Percentiles rank a stretch among this genome's conserved stretches.
Evolutionary conservation across 768 basidiomycete genomes (phyloP).

Genomic region (Phylloporus arenicola): DNA sequence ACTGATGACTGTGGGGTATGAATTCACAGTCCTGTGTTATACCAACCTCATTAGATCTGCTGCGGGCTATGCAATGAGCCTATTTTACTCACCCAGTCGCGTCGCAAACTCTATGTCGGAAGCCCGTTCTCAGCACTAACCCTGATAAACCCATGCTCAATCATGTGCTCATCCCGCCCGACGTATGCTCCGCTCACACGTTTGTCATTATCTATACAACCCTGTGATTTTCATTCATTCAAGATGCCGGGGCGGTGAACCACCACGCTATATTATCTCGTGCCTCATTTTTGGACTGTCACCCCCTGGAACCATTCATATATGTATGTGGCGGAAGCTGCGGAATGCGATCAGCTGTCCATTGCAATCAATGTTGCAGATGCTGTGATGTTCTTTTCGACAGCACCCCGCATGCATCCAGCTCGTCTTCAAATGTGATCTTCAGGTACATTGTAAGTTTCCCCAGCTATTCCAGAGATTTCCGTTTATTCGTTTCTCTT

Average conservation of each 20-base stretch:
- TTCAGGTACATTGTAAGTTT: neutral
- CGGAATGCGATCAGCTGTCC: neutral
- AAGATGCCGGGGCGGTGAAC: neutral
- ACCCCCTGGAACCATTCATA: neutral
- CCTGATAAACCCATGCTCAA: neutral
- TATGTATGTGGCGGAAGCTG: neutral
- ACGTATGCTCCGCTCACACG: neutral
- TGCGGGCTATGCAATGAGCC: neutral
- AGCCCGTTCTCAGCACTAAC: neutral
- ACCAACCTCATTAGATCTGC: neutral
- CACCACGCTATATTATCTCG: neutral
- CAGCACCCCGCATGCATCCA: neutral
- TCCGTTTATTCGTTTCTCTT: neutral
- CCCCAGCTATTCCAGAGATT: neutral
- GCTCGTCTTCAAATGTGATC: neutral
- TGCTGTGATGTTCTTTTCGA: neutral
- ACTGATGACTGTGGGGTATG: slow-evolving; percentile 50
- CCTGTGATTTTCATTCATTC: neutral
- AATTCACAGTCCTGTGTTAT: neutral
- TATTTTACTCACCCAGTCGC: neutral
- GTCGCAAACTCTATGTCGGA: neutral
- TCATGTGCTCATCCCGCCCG: neutral
- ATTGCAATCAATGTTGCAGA: neutral
- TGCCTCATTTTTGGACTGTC: neutral
- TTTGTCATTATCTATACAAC: neutral